Conservation (phyloP, 2,329 filamentous ascomycete genomes). For the Sporothrix variecibatus region DNA sequence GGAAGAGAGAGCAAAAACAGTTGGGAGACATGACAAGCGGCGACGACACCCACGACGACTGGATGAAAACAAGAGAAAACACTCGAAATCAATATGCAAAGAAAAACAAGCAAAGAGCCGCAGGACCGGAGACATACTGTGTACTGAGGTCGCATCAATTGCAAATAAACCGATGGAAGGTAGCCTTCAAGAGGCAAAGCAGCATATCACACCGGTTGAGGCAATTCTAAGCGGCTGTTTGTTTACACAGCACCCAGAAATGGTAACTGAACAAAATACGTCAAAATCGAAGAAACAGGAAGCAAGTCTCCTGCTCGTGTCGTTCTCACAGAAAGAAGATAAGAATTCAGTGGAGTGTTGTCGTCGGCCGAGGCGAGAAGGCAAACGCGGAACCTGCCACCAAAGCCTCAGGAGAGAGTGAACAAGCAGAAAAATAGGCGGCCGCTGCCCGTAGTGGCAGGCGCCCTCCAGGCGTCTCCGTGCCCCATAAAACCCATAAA, state of each 20-base stretch:
- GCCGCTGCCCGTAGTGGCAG: background rate
- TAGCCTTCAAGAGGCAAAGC: background rate
- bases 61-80: background rate
- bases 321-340: background rate
- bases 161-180: background rate
- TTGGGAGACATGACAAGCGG: background rate
- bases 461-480: constrained; percentile 16
- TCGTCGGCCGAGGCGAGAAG: background rate
- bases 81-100: background rate
- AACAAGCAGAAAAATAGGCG: background rate
- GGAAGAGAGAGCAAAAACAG: background rate
- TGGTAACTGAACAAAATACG: background rate
- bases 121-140: no score
- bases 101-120: background rate
- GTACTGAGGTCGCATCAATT: background rate
- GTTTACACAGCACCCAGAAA: background rate
- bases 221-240: background rate
- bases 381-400: background rate
- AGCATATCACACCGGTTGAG: background rate
- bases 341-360: background rate
- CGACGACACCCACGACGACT: background rate
- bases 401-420: background rate
- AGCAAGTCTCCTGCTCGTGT: background rate
- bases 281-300: background rate
- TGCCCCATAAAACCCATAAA: constrained; percentile 1